Base-by-base conservation (phyloP, 192 early-diverging fungal genomes). In the Linnemannia schmuckeri region DNA sequence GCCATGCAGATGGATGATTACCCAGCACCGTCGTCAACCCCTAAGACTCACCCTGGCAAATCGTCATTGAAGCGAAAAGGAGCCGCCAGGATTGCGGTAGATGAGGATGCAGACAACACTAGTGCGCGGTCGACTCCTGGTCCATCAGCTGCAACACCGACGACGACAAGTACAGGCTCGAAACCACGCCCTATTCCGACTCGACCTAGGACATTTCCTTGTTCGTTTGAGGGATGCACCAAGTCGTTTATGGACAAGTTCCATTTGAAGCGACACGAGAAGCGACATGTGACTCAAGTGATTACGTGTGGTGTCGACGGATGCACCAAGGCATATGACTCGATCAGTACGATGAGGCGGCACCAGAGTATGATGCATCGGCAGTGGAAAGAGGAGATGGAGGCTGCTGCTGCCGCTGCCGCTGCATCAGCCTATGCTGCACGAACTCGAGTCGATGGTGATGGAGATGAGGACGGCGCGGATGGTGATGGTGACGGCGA, bases 231-330 rank as follows among this genome's bases (percentile, higher is more conserved):
- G 8, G 85, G 85, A 2, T 87, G 85, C n/a, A 66, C 63, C 33
- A 87, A 87, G 52, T 87, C 85, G 1, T 87, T 87, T 63, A 87
- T 87, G 85, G 85, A 87, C 66, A 87, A 87, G 72, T 87, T 87
- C 63, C 85, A 87, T 78, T 46, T 87, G 41, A 70, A 81, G 35
- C 79, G 79, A 55, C 85, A 87, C 66, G 85, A 87, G 72, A 68
- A 57, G 13, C 79, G 85, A 3, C 85, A 87, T 87, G 80, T 87
- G 7, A 87, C 85, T 1, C 69, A 87, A 15, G 80, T 78, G 85
- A 87, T 87, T 78, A 72, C 78, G 0, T 87, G 85, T 68, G 85
- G 85, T 18, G 81, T 87, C 30, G 85, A 87, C 41, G 85, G 85
- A 37, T 87, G 85, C 38, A 87, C 85, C 46, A 87, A 87, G 38